phyloP scores from a whole-genome alignment of 352 stramenopile species.

The Phytophthora podocarpi region DNA sequence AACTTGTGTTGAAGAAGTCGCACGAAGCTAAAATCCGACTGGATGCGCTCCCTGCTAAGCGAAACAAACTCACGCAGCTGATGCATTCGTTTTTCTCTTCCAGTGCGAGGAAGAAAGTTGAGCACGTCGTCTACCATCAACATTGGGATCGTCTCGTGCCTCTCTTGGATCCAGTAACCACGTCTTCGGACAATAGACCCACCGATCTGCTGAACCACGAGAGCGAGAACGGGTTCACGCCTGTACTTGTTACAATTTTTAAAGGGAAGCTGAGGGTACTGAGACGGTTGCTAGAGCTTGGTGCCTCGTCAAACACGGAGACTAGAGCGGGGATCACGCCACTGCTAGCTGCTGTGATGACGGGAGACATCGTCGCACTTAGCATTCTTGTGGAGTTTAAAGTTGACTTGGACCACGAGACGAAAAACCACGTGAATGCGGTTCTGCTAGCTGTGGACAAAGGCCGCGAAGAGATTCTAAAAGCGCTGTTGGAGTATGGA shows the following conservation, averaged over 20 bases:
- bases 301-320: conserved; percentile 48
- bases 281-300: conserved; percentile 54
- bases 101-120: conserved; percentile 47
- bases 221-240: conserved; percentile 61
- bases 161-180: conserved; percentile 38
- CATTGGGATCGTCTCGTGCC: conserved; percentile 46
- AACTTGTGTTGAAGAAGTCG: conserved; percentile 30
- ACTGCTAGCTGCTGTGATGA: conserved; percentile 51
- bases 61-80: conserved; percentile 30
- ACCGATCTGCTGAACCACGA: conserved; percentile 48
- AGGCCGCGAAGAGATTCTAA: conserved; percentile 42
- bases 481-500: conserved; percentile 43
- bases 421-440: conserved; percentile 34
- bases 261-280: conserved; percentile 37
- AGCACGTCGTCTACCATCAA: conserved; percentile 45
- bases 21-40: conserved; percentile 43
- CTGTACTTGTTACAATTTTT: conserved; percentile 55
- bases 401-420: conserved; percentile 44
- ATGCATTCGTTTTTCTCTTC: conserved; percentile 41
- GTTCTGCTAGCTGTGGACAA: conserved; percentile 60
- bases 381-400: conserved; percentile 56
- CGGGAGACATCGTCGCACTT: conserved; percentile 49
- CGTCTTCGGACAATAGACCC: conserved; percentile 15
- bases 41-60: conserved; percentile 47
- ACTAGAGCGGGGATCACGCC: conserved; percentile 55